Evolutionary conservation across 2,329 filamentous ascomycete species (phyloP), one percentile per base, ranked within the genome.

Genomic region (Pseudopyricularia cyperi): DNA sequence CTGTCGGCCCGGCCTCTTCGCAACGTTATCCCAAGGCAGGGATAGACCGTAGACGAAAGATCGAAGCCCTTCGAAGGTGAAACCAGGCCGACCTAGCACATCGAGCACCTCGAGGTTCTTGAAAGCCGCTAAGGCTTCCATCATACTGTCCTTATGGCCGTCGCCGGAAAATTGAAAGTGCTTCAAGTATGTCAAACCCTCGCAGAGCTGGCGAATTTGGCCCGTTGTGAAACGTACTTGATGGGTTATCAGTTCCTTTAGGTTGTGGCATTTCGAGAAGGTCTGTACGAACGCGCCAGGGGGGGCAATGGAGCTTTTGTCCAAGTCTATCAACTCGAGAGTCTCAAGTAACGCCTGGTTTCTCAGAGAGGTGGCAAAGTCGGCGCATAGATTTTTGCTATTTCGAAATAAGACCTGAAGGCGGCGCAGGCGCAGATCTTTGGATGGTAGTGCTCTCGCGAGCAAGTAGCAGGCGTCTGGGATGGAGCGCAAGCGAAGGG

Each of bases 161-260:
- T 75, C 74, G 44, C 80, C 80, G 44, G 71, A 73, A 48, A 84
- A 72, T 46, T 69, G 73, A 14, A 85, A 63, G 12, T 77, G 72
- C 56, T 82, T 76, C 0, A 86, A 68, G 15, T 68, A 60, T 0
- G 63, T 63, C 9, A 81, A 63, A 9, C 67, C 61, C 2, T 61
- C 54, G 24, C 73, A 68, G 15, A 85, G 67, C 3, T 58, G 58
- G 11, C 66, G 61, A 33, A 84, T 66, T 37, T 83, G 73, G 8
- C 67, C 62, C 7, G 72, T 65, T 0, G 64, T 68, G 54, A 83
- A 72, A 4, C n/a, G n/a, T n/a, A n/a, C n/a, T n/a, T n/a, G n/a
- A n/a, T n/a, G n/a, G n/a, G n/a, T n/a, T n/a, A n/a, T n/a, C n/a
- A n/a, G n/a, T n/a, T n/a, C n/a, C n/a, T n/a, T n/a, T n/a, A 85